These are phyloP conservation scores for Cladosporium sp. DNA, from an alignment of 2,329 filamentous ascomycete genomes.

Conservation along the genomic window DNA sequence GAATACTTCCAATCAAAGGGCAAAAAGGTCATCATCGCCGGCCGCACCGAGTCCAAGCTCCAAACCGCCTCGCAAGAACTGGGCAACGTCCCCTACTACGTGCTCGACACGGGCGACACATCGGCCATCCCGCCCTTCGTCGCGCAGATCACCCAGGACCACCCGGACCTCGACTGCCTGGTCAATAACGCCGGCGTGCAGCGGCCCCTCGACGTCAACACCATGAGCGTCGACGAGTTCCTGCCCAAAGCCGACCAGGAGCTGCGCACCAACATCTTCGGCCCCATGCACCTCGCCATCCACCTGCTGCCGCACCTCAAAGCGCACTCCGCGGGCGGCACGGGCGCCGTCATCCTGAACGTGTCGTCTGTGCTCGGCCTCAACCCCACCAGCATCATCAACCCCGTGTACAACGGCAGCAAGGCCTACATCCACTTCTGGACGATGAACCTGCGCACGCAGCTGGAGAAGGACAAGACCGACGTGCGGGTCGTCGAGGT, in stretches of 20 bases:
- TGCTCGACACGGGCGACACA: slow-evolving; percentile 46
- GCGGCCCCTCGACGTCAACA: slow-evolving; percentile 44
- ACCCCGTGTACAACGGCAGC: slow-evolving; percentile 54
- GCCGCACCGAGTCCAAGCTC: slow-evolving; percentile 51
- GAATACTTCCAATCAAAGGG: slow-evolving; percentile 41
- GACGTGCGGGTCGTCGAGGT: slow-evolving; percentile 50
- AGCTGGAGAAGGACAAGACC: slow-evolving; percentile 37
- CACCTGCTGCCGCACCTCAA: slow-evolving; percentile 46
- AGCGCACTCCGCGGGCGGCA: slow-evolving; percentile 24
- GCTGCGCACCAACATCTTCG: slow-evolving; percentile 53
- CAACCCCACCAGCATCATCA: slow-evolving; percentile 48
- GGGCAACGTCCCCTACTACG: slow-evolving; percentile 46
- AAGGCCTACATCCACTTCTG: slow-evolving; percentile 55
- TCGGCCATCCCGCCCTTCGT: slow-evolving; percentile 41
- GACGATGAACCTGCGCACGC: slow-evolving; percentile 49
- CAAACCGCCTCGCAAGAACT: slow-evolving; percentile 39
- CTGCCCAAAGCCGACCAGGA: slow-evolving; percentile 50
- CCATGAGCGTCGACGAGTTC: slow-evolving; percentile 34
- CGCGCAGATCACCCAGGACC: slow-evolving; percentile 39
- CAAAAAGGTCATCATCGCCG: slow-evolving; percentile 48
- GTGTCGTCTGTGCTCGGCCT: slow-evolving; percentile 50
- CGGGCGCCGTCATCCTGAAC: slow-evolving; percentile 45
- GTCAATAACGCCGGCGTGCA: slow-evolving; percentile 57
- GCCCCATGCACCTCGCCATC: slow-evolving; percentile 51
- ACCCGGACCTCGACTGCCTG: slow-evolving; percentile 52